phyloP scores from a whole-genome alignment of 805 yeast genomes.

The Phaffomyces antillensis region DNA sequence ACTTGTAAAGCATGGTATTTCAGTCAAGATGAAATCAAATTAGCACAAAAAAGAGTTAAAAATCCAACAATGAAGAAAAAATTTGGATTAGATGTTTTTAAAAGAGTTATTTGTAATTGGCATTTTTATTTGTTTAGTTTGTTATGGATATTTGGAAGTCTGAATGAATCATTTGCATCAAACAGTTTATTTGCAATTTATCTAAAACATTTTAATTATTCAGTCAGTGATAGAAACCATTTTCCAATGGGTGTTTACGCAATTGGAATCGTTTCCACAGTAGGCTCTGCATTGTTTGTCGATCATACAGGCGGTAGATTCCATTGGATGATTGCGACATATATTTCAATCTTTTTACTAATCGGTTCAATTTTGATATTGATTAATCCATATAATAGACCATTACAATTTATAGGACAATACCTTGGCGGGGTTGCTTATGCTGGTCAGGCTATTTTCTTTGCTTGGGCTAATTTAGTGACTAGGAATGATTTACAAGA shows the following conservation, averaged over 20 bases:
- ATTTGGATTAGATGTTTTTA: conserved; percentile 30
- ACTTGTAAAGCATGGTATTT: conserved; percentile 35
- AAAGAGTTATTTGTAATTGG: conserved; percentile 45
- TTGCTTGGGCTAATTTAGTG: conserved; percentile 58
- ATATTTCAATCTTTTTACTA: conserved; percentile 36
- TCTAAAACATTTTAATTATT: conserved; percentile 34
- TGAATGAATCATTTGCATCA: conserved; percentile 38
- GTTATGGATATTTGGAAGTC: conserved; percentile 46
- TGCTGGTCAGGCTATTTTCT: conserved; percentile 54
- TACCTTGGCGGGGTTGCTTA: conserved; percentile 47
- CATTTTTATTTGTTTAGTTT: conserved; percentile 49
- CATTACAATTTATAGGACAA: conserved; percentile 45
- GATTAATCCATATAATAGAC: conserved; percentile 31
- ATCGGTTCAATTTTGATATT: conserved; percentile 41
- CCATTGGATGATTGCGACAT: conserved; percentile 46
- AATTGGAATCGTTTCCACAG: conserved; percentile 41
- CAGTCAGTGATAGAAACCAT: conserved; percentile 40
- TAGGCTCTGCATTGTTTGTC: conserved; percentile 36
- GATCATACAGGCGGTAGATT: conserved; percentile 34
- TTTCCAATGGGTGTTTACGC: conserved; percentile 50
- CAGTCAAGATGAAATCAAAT: conserved; percentile 31
- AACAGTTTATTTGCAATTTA: conserved; percentile 43
- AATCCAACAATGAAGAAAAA: conserved; percentile 28
- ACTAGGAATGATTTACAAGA: conserved; percentile 55
- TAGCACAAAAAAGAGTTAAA: conserved; percentile 38